phyloP scores from a whole-genome alignment of 306 rosid species.

The Cicer judaicum region DNA sequence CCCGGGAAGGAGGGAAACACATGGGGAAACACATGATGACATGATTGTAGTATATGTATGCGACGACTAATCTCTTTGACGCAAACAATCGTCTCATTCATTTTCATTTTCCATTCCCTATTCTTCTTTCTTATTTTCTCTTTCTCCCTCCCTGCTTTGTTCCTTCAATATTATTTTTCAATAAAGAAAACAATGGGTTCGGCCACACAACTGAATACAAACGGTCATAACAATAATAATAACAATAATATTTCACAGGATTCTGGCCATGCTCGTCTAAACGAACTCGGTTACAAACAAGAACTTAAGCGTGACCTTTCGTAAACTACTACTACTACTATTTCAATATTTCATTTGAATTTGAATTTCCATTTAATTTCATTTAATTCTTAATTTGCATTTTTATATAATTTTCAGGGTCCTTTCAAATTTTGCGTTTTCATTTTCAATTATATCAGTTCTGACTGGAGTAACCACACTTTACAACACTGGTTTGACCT shows the following conservation, averaged over 20 bases:
- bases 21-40: no score
- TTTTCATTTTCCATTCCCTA: no score
- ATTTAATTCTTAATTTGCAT: not conserved
- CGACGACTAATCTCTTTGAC: no score
- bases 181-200: constrained; percentile 9
- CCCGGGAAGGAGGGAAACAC: no score
- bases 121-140: no score
- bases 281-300: constrained; percentile 94
- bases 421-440: constrained; percentile 85
- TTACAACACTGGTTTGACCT: constrained; percentile 79
- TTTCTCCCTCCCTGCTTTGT: no score
- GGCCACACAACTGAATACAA: constrained; percentile 31
- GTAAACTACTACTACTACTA: constrained; percentile 45
- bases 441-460: constrained; percentile 95
- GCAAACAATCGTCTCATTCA: no score
- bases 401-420: constrained; percentile 55
- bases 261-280: constrained; percentile 88
- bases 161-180: no score
- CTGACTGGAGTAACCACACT: constrained; percentile 90
- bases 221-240: no score
- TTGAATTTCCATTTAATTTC: not conserved
- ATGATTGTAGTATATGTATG: no score
- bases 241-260: constrained; percentile 41
- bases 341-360: not conserved
- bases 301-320: constrained; percentile 98